phyloP scores from a whole-genome alignment of 352 stramenopile species.

The Pythium dissotocum region DNA sequence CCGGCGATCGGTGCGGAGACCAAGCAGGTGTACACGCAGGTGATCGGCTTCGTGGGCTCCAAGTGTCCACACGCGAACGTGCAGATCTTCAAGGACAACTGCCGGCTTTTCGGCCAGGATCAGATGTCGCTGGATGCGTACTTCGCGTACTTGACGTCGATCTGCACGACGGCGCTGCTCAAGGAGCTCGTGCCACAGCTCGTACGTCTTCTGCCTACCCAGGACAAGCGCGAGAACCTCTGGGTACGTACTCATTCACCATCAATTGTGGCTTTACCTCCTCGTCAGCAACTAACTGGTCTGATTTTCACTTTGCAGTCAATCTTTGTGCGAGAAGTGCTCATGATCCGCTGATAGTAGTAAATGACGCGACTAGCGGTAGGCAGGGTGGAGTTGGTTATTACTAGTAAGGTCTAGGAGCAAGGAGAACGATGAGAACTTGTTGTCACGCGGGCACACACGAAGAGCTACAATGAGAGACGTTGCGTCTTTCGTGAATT shows the following conservation, averaged over 20 bases:
- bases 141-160: constrained; percentile 81
- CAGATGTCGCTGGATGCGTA: constrained; percentile 83
- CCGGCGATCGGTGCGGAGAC: constrained; percentile 65
- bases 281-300: neutral
- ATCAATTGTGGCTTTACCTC: too few relatives aligned
- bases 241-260: constrained; percentile 51
- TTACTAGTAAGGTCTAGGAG: neutral
- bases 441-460: constrained; percentile 1
- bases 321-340: constrained; percentile 48
- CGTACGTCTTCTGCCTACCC: constrained; percentile 78
- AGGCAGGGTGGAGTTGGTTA: neutral
- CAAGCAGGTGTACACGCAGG: constrained; percentile 81
- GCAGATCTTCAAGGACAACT: constrained; percentile 89
- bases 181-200: constrained; percentile 82
- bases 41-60: constrained; percentile 76
- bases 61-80: constrained; percentile 83
- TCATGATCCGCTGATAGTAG: constrained; percentile 37
- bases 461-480: neutral
- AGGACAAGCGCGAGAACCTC: constrained; percentile 81
- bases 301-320: constrained; percentile 30
- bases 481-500: neutral
- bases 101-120: constrained; percentile 83
- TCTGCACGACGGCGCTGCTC: constrained; percentile 69
- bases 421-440: too few relatives aligned
- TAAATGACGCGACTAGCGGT: neutral